These are phyloP conservation scores for Tylopilus vinaceipallidus DNA, from an alignment of 768 basidiomycete species.

Conservation along the genomic window DNA sequence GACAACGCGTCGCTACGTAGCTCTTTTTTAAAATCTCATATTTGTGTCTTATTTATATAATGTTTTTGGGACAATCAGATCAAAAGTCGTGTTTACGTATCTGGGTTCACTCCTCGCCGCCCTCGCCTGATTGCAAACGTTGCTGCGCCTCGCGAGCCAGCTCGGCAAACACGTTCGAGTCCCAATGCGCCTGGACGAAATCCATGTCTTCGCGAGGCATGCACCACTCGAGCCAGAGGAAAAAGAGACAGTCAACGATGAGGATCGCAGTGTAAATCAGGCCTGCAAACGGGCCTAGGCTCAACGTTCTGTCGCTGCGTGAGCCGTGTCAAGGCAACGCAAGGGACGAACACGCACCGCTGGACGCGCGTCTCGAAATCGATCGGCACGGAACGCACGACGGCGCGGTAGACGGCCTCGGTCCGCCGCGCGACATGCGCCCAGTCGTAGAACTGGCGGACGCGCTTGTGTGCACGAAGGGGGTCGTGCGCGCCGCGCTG, in stretches of 20 bases:
- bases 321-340: too few species aligned
- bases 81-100: too few species aligned
- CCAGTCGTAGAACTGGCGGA: constrained; percentile 90
- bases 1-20: too few species aligned
- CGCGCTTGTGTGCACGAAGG: constrained; percentile 66
- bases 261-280: constrained; percentile 87
- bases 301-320: constrained; percentile 69
- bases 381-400: constrained; percentile 56
- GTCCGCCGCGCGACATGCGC: constrained; percentile 72
- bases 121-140: too few species aligned
- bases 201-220: constrained; percentile 77
- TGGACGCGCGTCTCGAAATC: constrained; percentile 78
- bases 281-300: constrained; percentile 77
- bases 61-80: too few species aligned
- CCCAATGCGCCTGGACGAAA: constrained; percentile 67
- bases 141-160: constrained; percentile 8
- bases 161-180: constrained; percentile 30
- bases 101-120: too few species aligned
- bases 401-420: constrained; percentile 76
- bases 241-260: constrained; percentile 87
- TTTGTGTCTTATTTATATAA: too few species aligned
- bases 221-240: constrained; percentile 80
- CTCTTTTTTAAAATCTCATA: too few species aligned
- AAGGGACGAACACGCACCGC: too few species aligned
- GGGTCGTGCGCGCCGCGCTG: constrained; percentile 71